These are phyloP conservation scores for Mycosphaerelloides madeirae DNA, from an alignment of 2,329 filamentous ascomycete genomes.

Conservation along the genomic window DNA sequence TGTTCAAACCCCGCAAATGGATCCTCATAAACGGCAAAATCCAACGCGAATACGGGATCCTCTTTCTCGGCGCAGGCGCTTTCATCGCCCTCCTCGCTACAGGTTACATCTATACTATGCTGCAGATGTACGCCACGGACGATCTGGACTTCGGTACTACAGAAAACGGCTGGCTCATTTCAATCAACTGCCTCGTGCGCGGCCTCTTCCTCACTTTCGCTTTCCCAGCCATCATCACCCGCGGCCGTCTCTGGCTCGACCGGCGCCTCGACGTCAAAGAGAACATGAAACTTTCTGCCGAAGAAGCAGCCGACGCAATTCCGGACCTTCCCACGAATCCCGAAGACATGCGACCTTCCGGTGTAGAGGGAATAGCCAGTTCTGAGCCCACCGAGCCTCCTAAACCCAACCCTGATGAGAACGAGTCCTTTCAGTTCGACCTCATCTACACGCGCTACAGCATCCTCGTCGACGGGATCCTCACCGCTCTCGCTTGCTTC, in stretches of 20 bases:
- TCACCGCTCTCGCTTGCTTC: conserved; percentile 61
- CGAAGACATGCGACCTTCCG: conserved; percentile 30
- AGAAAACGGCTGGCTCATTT: conserved; percentile 45
- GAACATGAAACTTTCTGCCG: conserved; percentile 21
- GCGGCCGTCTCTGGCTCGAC: conserved; percentile 42
- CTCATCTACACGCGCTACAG: conserved; percentile 63
- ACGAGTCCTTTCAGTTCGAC: conserved; percentile 57
- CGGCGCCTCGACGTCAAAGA: conserved; percentile 29
- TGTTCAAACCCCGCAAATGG: conserved; percentile 57
- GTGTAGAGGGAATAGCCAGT: conserved; percentile 33
- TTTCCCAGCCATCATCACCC: conserved; percentile 43
- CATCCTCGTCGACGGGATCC: conserved; percentile 58
- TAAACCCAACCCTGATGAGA: conserved; percentile 26
- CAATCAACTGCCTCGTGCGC: conserved; percentile 41
- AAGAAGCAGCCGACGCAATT: conserved; percentile 16
- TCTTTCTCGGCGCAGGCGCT: conserved; percentile 61
- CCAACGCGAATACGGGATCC: conserved; percentile 56
- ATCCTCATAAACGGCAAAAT: conserved; percentile 48
- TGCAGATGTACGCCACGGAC: conserved; percentile 47
- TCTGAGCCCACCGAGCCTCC: conserved; percentile 43
- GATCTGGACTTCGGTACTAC: conserved; percentile 42
- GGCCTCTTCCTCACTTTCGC: conserved; percentile 42
- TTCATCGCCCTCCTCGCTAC: conserved; percentile 66
- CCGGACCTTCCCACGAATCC: conserved; percentile 27
- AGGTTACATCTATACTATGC: conserved; percentile 59